These are phyloP conservation scores for Scopulariopsis brevicaulis DNA, from an alignment of 2,329 filamentous ascomycete genomes.

Conservation along the genomic window DNA sequence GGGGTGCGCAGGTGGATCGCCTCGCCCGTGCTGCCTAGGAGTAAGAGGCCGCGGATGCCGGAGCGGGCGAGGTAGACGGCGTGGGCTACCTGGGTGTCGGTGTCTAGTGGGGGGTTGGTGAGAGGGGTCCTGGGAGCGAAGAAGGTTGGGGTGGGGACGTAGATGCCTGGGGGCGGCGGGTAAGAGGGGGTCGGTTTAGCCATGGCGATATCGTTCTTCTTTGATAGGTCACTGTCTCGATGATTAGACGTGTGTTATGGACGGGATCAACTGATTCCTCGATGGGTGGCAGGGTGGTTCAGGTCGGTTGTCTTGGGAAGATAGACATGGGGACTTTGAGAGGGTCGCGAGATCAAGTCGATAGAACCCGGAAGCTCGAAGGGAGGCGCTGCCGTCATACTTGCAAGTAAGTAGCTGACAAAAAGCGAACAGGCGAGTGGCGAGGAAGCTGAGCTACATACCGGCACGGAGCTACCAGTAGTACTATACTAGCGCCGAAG, in stretches of 20 bases:
- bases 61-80: slow-evolving; percentile 46
- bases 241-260: not conserved
- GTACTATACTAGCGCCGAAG: too few species aligned
- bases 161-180: slow-evolving; percentile 41
- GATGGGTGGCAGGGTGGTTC: too few species aligned
- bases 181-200: not conserved
- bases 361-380: too few species aligned
- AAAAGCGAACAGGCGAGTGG: too few species aligned
- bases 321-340: too few species aligned
- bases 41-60: slow-evolving; percentile 49
- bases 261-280: too few species aligned
- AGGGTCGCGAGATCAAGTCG: too few species aligned
- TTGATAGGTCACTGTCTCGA: not conserved
- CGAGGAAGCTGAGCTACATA: too few species aligned
- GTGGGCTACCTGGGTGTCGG: slow-evolving; percentile 45
- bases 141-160: slow-evolving; percentile 53
- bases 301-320: too few species aligned
- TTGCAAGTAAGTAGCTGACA: too few species aligned
- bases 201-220: slow-evolving; percentile 37
- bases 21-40: slow-evolving; percentile 54
- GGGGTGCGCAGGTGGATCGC: slow-evolving; percentile 46
- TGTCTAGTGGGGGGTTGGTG: slow-evolving; percentile 40
- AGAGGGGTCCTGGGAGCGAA: slow-evolving; percentile 33
- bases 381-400: too few species aligned
- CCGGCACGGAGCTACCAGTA: too few species aligned